phyloP scores from a whole-genome alignment of 352 stramenopile species.

The Globisporangium cederbergense region DNA sequence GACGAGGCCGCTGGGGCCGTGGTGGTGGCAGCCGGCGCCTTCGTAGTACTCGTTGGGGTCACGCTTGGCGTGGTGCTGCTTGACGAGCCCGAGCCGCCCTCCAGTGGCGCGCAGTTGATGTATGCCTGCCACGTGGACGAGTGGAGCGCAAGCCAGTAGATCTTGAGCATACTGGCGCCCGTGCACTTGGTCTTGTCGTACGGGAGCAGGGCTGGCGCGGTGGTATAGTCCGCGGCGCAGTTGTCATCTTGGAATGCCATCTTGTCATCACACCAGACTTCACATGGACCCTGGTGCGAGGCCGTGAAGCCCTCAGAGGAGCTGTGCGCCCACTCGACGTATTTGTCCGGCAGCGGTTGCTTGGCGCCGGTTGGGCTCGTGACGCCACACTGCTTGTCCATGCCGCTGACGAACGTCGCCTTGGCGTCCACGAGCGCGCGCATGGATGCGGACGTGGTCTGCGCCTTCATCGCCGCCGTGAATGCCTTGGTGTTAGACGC shows the following conservation, averaged over 20 bases:
- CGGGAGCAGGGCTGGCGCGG: slow-evolving; percentile 29
- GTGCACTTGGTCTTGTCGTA: slow-evolving; percentile 46
- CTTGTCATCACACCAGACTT: slow-evolving; percentile 51
- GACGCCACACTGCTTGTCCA: slow-evolving; percentile 23
- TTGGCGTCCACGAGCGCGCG: slow-evolving; percentile 19
- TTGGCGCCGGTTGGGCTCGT: slow-evolving; percentile 29
- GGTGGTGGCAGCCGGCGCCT: neutral
- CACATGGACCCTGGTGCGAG: slow-evolving; percentile 41
- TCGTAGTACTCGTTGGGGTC: slow-evolving; percentile 2
- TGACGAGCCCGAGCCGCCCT: neutral
- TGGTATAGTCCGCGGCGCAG: slow-evolving; percentile 37
- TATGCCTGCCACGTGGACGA: slow-evolving; percentile 32
- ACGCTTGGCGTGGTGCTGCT: slow-evolving; percentile 6
- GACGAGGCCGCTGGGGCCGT: slow-evolving; percentile 4
- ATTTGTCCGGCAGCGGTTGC: slow-evolving; percentile 26
- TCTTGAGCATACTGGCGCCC: slow-evolving; percentile 31
- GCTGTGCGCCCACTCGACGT: slow-evolving; percentile 37
- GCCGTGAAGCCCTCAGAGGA: slow-evolving; percentile 22
- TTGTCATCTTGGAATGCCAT: slow-evolving; percentile 46
- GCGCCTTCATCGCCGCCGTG: slow-evolving; percentile 20
- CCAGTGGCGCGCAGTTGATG: slow-evolving; percentile 20
- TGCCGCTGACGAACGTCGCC: neutral
- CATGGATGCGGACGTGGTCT: slow-evolving; percentile 22
- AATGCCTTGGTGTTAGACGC: slow-evolving; percentile 24
- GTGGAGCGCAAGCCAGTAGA: slow-evolving; percentile 41